Conservation (phyloP, 1,284 basidiomycete species). For the Entoloma clypeatum region DNA sequence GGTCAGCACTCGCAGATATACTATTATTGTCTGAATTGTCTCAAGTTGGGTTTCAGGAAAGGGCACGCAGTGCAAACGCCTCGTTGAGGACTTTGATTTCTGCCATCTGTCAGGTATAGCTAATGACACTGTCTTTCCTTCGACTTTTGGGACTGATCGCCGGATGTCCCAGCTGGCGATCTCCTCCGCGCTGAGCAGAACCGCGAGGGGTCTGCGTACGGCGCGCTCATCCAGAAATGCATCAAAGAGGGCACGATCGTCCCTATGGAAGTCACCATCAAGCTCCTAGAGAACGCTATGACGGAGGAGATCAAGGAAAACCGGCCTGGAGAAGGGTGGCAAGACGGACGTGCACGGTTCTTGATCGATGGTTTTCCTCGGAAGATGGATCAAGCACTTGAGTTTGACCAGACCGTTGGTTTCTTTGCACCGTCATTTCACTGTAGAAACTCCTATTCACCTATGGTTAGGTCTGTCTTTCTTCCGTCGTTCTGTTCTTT, state of each 20-base stretch:
- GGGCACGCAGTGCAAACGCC: conserved; percentile 89
- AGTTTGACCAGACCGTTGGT: conserved; percentile 86
- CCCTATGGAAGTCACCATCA: conserved; percentile 96
- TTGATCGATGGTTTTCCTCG: conserved; percentile 97
- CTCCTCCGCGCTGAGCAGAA: conserved; percentile 93
- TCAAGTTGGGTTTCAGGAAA: conserved; percentile 61
- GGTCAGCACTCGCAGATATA: conserved; percentile 35
- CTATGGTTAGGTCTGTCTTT: conserved; percentile 66
- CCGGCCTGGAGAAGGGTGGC: conserved; percentile 58
- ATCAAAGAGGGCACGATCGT: conserved; percentile 96
- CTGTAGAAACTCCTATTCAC: conserved; percentile 8
- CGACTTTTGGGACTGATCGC: conserved; percentile 2
- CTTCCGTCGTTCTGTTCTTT: conserved; percentile 84
- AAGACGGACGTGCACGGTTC: conserved; percentile 78
- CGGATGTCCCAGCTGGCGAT: conserved; percentile 73
- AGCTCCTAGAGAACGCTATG: conserved; percentile 95
- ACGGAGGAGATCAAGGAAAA: conserved; percentile 50
- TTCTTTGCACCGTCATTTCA: not conserved
- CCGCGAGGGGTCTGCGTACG: conserved; percentile 82
- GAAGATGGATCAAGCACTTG: conserved; percentile 96
- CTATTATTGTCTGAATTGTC: conserved; percentile 8
- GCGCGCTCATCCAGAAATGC: conserved; percentile 82
- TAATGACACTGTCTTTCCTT: not conserved
- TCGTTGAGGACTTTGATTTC: conserved; percentile 90
- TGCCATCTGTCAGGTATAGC: conserved; percentile 88